These are phyloP conservation scores for Abrus pulchellus DNA, from an alignment of 306 rosid genomes.

Conservation along the genomic window DNA sequence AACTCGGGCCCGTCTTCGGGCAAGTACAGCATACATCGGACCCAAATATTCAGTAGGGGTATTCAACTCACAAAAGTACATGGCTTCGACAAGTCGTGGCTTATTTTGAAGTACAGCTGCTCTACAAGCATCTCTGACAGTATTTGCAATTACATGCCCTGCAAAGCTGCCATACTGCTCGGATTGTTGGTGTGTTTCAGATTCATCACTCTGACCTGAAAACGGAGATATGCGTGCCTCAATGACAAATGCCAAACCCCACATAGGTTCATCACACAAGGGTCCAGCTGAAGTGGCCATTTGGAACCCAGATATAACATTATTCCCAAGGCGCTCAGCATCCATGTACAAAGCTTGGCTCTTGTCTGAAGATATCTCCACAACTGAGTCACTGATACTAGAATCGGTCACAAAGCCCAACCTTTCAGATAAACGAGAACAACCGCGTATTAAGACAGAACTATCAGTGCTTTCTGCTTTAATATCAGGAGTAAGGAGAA, in stretches of 20 bases:
- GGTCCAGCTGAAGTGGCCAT: constrained; percentile 94
- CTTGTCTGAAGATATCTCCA: constrained; percentile 55
- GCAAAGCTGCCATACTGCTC: constrained; percentile 79
- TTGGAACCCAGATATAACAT: constrained; percentile 82
- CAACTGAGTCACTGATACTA: constrained; percentile 28
- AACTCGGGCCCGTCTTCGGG: constrained; percentile 79
- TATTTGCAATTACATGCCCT: constrained; percentile 78
- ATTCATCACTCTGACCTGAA: constrained; percentile 60
- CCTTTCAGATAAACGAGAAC: constrained; percentile 63
- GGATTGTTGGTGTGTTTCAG: constrained; percentile 64
- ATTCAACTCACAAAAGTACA: constrained; percentile 93
- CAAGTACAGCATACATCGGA: constrained; percentile 89
- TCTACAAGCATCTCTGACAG: constrained; percentile 90
- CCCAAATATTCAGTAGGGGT: constrained; percentile 81
- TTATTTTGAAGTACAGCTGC: constrained; percentile 81
- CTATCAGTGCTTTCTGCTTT: constrained; percentile 53
- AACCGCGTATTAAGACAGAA: constrained; percentile 69
- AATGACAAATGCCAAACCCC: constrained; percentile 90
- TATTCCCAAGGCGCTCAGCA: constrained; percentile 77
- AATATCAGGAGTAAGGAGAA: constrained; percentile 71
- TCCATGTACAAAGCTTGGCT: constrained; percentile 57
- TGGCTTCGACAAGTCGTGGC: constrained; percentile 92
- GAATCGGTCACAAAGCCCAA: constrained; percentile 68
- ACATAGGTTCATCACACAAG: constrained; percentile 89
- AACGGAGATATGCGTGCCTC: constrained; percentile 73